These are phyloP conservation scores for Zymoseptoria brevis DNA, from an alignment of 2,329 filamentous ascomycete genomes.

Conservation along the genomic window DNA sequence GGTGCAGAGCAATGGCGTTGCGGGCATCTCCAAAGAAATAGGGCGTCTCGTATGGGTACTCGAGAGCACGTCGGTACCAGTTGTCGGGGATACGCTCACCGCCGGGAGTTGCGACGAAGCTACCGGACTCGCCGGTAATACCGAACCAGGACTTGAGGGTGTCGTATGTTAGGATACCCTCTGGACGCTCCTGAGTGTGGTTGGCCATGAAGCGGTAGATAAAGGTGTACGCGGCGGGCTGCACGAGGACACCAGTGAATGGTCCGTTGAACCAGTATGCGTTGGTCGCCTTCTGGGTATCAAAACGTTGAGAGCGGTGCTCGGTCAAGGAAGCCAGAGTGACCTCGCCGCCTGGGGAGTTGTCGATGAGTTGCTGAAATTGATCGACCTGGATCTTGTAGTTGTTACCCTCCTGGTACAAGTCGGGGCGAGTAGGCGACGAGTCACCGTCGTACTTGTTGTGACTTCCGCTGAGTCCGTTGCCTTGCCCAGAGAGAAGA, in stretches of 20 bases:
- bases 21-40: constrained; percentile 23
- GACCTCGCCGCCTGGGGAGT: constrained; percentile 15
- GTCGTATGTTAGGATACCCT: constrained; percentile 15
- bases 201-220: constrained; percentile 28
- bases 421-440: constrained; percentile 26
- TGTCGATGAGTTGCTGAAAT: constrained; percentile 26
- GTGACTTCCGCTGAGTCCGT: constrained; percentile 21
- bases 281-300: constrained; percentile 6
- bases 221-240: constrained; percentile 19
- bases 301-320: constrained; percentile 5
- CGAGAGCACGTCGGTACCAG: constrained; percentile 25
- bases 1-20: constrained; percentile 21
- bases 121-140: constrained; percentile 21
- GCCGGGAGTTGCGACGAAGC: constrained; percentile 23
- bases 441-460: constrained; percentile 21
- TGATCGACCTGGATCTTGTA: constrained; percentile 19
- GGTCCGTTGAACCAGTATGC: constrained; percentile 3
- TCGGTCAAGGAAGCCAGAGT: constrained; percentile 4
- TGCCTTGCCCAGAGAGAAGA: constrained; percentile 6
- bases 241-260: constrained; percentile 18
- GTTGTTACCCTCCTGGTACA: constrained; percentile 26
- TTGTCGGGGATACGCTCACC: constrained; percentile 28
- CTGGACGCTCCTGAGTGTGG: constrained; percentile 17
- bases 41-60: constrained; percentile 26
- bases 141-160: constrained; percentile 20